phyloP scores from a whole-genome alignment of 169 alveolate genomes.

The Perkinsus chesapeaki region DNA sequence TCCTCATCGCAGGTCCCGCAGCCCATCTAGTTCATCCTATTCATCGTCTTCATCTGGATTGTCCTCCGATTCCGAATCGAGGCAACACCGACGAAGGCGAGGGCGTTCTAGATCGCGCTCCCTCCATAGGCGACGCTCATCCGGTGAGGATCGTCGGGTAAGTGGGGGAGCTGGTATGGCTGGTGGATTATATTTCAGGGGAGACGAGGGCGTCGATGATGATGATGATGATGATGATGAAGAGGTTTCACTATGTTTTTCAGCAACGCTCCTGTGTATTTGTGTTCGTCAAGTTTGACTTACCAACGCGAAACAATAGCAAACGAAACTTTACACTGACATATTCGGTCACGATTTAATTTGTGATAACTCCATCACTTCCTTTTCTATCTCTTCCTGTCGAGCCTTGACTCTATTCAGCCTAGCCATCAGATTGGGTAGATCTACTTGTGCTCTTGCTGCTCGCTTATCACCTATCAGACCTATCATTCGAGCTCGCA shows the following conservation, averaged over 20 bases:
- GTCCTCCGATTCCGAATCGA: neutral
- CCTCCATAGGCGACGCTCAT: neutral
- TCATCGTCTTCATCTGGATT: neutral
- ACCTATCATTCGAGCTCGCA: neutral
- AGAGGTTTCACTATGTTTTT: neutral
- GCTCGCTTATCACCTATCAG: neutral
- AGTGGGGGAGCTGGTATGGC: too few relatives aligned
- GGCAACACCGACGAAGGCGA: neutral
- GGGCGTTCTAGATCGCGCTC: neutral
- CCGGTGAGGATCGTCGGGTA: neutral
- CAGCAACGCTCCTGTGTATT: neutral
- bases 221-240: neutral
- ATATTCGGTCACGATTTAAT: neutral
- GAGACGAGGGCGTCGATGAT: too few relatives aligned
- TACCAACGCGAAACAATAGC: neutral
- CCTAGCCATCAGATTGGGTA: neutral
- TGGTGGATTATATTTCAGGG: neutral
- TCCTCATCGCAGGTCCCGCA: neutral
- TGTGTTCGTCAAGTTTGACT: neutral
- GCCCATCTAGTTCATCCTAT: neutral
- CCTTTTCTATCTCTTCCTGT: neutral
- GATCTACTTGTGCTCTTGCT: neutral
- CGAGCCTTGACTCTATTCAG: neutral
- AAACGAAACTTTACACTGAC: neutral
- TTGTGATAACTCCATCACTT: neutral